Conservation (phyloP, 2,329 filamentous ascomycete genomes). For the Berkeleyomyces rouxiae region DNA sequence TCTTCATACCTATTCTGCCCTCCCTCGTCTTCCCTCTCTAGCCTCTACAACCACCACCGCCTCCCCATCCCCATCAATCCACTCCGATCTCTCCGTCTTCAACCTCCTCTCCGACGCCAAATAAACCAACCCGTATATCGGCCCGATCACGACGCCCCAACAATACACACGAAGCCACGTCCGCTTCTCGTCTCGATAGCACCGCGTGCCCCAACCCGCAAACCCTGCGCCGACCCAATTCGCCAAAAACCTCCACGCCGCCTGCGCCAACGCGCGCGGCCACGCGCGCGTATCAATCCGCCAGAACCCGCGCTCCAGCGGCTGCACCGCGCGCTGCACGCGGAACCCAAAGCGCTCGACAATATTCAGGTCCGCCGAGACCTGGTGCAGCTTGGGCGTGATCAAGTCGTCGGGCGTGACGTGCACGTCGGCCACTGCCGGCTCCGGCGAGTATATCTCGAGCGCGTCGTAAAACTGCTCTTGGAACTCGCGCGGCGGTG, state of each 20-base stretch:
- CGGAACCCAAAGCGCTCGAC: conserved; percentile 29
- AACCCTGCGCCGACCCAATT: conserved; percentile 41
- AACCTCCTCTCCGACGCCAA: conserved; percentile 50
- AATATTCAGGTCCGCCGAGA: conserved; percentile 37
- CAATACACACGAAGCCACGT: conserved; percentile 49
- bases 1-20: not conserved
- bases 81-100: conserved; percentile 39
- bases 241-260: conserved; percentile 45
- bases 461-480: conserved; percentile 21
- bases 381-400: conserved; percentile 35
- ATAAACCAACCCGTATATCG: conserved; percentile 61
- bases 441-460: conserved; percentile 39
- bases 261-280: conserved; percentile 29
- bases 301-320: conserved; percentile 68
- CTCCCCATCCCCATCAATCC: conserved; percentile 48
- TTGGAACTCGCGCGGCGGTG: conserved; percentile 13
- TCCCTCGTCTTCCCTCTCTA: conserved; percentile 9
- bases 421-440: conserved; percentile 26
- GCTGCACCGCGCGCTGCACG: not conserved
- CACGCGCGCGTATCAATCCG: conserved; percentile 41
- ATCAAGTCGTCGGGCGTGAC: conserved; percentile 35
- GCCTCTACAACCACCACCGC: conserved; percentile 28
- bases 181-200: conserved; percentile 28
- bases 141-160: conserved; percentile 57
- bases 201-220: conserved; percentile 53